Conservation (phyloP, 2,329 filamentous ascomycete genomes). For the Aureobasidium leucospermi region DNA sequence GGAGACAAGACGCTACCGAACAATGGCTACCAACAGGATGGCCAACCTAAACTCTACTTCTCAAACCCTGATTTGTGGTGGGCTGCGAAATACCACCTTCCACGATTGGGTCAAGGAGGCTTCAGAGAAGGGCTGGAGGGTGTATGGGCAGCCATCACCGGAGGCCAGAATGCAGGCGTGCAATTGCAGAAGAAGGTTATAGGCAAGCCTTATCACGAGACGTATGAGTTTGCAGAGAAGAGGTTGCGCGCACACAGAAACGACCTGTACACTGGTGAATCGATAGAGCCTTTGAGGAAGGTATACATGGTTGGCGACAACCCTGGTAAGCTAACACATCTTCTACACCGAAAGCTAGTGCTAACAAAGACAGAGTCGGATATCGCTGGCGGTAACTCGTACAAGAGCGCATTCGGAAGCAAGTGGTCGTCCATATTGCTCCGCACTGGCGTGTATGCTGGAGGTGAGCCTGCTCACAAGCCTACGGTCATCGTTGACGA, state of each 20-base stretch:
- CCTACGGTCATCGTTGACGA: slow-evolving; percentile 64
- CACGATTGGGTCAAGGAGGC: slow-evolving; percentile 83
- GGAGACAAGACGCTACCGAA: slow-evolving; percentile 58
- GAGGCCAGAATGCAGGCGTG: slow-evolving; percentile 36
- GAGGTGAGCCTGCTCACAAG: slow-evolving; percentile 50
- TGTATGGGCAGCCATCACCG: slow-evolving; percentile 67
- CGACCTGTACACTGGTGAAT: slow-evolving; percentile 34
- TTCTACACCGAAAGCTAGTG: not conserved
- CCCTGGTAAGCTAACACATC: slow-evolving; percentile 23
- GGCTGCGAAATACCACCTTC: slow-evolving; percentile 76
- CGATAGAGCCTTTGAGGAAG: slow-evolving; percentile 47
- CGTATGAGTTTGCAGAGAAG: slow-evolving; percentile 78
- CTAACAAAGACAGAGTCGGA: slow-evolving; percentile 57
- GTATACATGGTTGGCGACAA: slow-evolving; percentile 87
- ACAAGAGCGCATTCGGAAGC: slow-evolving; percentile 57
- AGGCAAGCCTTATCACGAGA: slow-evolving; percentile 72
- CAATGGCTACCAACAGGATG: slow-evolving; percentile 72
- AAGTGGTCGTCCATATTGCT: slow-evolving; percentile 73
- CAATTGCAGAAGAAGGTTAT: slow-evolving; percentile 60
- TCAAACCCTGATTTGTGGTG: slow-evolving; percentile 87
- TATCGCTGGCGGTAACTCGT: slow-evolving; percentile 79
- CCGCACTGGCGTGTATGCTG: slow-evolving; percentile 67
- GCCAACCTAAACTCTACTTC: slow-evolving; percentile 76
- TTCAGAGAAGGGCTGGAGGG: slow-evolving; percentile 78
- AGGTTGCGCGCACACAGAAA: slow-evolving; percentile 57